Evolutionary conservation across 768 basidiomycete genomes (phyloP).

Genomic region (Fomitopsis pulvina): DNA sequence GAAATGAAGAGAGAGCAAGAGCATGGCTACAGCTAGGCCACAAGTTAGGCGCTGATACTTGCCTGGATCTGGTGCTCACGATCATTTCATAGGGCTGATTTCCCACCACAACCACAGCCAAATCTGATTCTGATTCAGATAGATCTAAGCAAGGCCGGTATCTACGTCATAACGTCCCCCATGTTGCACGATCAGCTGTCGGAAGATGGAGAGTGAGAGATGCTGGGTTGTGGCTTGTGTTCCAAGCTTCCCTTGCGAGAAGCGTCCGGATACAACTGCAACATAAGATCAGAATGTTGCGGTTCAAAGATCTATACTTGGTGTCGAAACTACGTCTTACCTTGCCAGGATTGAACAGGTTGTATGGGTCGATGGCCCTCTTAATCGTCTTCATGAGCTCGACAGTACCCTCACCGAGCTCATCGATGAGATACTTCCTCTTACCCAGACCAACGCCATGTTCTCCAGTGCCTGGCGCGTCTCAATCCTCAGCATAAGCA

Average conservation of each 20-base stretch:
- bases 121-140: too few species aligned
- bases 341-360: slow-evolving; percentile 86
- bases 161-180: too few species aligned
- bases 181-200: neutral
- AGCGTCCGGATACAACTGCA: slow-evolving; percentile 2
- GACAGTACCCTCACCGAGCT: slow-evolving; percentile 79
- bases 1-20: too few species aligned
- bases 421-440: slow-evolving; percentile 74
- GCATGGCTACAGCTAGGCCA: too few species aligned
- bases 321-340: slow-evolving; percentile 19
- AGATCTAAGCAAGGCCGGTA: too few species aligned
- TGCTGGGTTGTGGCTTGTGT: neutral
- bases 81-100: too few species aligned
- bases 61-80: too few species aligned
- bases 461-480: slow-evolving; percentile 74
- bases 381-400: slow-evolving; percentile 86
- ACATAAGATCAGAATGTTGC: neutral
- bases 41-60: too few species aligned
- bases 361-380: slow-evolving; percentile 66
- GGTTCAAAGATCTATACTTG: too few species aligned
- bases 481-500: too few species aligned
- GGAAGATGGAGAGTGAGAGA: neutral
- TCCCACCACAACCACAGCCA: too few species aligned
- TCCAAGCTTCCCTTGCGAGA: neutral
- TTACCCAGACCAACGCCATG: slow-evolving; percentile 88